Evolutionary conservation across 1,139 yeast species (phyloP), one percentile per base, ranked within the genome.

Genomic region (Scheffersomyces lignicola): DNA sequence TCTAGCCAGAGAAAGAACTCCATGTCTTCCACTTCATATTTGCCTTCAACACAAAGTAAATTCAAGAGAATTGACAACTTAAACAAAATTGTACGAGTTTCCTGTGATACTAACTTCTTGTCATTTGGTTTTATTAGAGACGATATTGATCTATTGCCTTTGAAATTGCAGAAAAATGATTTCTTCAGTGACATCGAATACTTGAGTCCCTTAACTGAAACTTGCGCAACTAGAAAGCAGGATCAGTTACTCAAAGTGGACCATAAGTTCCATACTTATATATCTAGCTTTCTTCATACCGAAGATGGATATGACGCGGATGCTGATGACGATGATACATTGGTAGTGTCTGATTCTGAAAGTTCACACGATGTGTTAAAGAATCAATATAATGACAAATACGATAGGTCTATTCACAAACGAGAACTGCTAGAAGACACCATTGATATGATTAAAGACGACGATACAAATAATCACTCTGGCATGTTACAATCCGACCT

Each of bases 41-140:
- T 58, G 3, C 51, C 65, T 2, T 42, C 55, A 1, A 40, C 49
- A 1, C 62, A 58, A 32, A 65, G 62, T 49, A 83, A 82, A 51
- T 83, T 81, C 52, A 66, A 67, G 32, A 72, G 76, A 37, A 54
- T 83, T 2, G 76, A 77, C 13, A 60, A 65, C 31, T 47, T 83
- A 13, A 80, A 81, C 37, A 73, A 75, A 34, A 68, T 79, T 5
- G 72, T 70, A 2, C 63, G 66, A 29, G 95, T 88, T 1, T 56
- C 73, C 1, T 80, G 92, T 48, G 90, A 87, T 53, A 71, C 81
- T 1, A 58, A 66, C 12, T 86, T 85, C 52, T 65, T 78, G 0
- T 80, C 88, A 0, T 87, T 86, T 63, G 82, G 80, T 1, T 78
- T 83, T 33, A 61, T 87, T 7, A 70, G 85, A 45, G 83, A 81